Conservation (phyloP, 2,329 filamentous ascomycete species). For the Pleurostoma richardsiae region DNA sequence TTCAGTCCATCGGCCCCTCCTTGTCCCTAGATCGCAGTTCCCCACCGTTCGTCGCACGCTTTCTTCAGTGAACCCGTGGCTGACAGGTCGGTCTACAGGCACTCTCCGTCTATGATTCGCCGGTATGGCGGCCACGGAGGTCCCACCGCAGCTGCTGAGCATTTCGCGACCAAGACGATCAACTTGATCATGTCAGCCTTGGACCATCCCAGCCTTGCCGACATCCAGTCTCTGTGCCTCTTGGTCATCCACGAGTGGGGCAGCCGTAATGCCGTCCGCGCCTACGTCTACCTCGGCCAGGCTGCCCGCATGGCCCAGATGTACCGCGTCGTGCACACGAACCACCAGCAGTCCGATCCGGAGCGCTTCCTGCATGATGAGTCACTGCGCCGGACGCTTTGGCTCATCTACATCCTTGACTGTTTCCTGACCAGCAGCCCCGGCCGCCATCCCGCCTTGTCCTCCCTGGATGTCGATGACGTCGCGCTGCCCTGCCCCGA, state of each 20-base stretch:
- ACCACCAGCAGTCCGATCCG: conserved; percentile 43
- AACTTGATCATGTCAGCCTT: conserved; percentile 52
- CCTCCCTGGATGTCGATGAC: conserved; percentile 47
- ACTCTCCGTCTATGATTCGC: conserved; percentile 51
- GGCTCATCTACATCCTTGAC: conserved; percentile 59
- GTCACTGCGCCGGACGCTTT: conserved; percentile 55
- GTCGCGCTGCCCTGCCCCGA: conserved; percentile 55
- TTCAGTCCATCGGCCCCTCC: no score
- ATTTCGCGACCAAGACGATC: conserved; percentile 54
- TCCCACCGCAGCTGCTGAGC: conserved; percentile 47
- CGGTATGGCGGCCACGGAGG: conserved; percentile 51
- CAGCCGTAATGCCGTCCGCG: conserved; percentile 54
- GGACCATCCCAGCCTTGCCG: conserved; percentile 54
- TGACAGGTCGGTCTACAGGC: conserved; percentile 27
- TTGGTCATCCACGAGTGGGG: conserved; percentile 61
- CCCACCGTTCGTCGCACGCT: no score
- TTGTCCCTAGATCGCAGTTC: no score
- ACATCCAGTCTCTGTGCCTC: conserved; percentile 57
- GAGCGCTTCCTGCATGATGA: conserved; percentile 58
- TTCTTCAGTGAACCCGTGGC: not conserved
- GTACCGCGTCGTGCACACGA: conserved; percentile 54
- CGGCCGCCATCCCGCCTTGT: conserved; percentile 52
- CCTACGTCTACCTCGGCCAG: conserved; percentile 59
- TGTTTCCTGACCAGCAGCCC: conserved; percentile 59
- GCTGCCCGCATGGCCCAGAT: conserved; percentile 61